phyloP scores from a whole-genome alignment of 495 filamentous ascomycete genomes.

The Trichocladium uniseriatum region DNA sequence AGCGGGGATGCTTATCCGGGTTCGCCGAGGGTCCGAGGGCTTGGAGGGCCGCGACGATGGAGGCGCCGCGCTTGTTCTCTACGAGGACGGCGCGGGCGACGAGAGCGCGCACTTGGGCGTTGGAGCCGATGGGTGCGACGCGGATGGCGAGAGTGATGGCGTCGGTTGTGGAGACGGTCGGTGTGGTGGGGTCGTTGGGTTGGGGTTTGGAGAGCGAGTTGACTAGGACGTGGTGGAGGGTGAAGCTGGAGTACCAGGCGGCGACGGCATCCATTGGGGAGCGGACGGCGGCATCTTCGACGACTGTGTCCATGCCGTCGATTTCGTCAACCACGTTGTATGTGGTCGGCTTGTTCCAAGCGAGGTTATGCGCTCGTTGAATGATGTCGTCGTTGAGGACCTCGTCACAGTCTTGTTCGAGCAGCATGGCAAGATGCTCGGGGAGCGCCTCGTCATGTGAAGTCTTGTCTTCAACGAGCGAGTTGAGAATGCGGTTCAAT shows the following conservation, averaged over 20 bases:
- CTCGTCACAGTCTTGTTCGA: conserved; percentile 68
- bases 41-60: conserved; percentile 47
- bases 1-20: conserved; percentile 29
- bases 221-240: conserved; percentile 62
- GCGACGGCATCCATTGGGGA: conserved; percentile 84
- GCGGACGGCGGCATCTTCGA: conserved; percentile 77
- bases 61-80: conserved; percentile 41
- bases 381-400: conserved; percentile 69
- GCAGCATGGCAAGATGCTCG: conserved; percentile 60
- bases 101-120: conserved; percentile 66
- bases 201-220: conserved; percentile 41
- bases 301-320: conserved; percentile 71
- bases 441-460: conserved; percentile 56
- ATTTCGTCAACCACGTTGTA: conserved; percentile 51
- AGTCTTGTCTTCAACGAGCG: conserved; percentile 36
- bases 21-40: conserved; percentile 42
- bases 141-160: conserved; percentile 60
- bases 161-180: conserved; percentile 33
- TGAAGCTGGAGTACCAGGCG: conserved; percentile 77
- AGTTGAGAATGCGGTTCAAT: conserved; percentile 50
- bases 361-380: conserved; percentile 82
- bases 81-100: conserved; percentile 57
- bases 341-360: conserved; percentile 72
- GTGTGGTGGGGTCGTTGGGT: conserved; percentile 26
- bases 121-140: conserved; percentile 71